These are phyloP conservation scores for Cercospora nicotianae DNA, from an alignment of 2,329 filamentous ascomycete genomes.

Conservation along the genomic window DNA sequence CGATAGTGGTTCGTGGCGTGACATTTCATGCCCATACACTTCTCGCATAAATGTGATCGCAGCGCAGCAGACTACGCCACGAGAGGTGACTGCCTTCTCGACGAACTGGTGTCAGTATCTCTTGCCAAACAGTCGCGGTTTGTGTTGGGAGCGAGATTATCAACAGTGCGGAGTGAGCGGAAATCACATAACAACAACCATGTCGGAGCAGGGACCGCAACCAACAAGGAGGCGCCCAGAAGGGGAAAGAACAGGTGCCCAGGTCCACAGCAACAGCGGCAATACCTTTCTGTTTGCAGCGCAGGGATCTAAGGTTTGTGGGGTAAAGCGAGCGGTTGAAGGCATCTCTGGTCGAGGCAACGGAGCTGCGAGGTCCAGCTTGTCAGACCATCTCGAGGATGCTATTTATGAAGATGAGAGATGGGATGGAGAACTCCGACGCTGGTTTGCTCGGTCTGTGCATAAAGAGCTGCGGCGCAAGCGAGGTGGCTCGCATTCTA, in stretches of 20 bases:
- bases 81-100: background rate
- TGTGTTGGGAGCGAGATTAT: background rate
- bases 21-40: background rate
- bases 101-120: background rate
- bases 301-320: constrained; percentile 4
- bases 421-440: background rate
- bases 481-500: constrained; percentile 42
- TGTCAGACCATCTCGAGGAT: background rate
- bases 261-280: background rate
- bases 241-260: background rate
- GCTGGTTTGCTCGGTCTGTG: constrained; percentile 5
- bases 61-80: background rate
- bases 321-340: background rate
- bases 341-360: background rate
- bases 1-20: background rate
- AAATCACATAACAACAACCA: constrained; percentile 13
- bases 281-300: background rate
- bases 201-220: constrained; percentile 4
- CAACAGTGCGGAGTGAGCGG: background rate
- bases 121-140: background rate
- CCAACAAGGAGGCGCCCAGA: constrained; percentile 7
- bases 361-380: background rate
- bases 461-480: background rate
- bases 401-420: background rate
- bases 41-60: background rate